A percentile compares a stretch with the other conserved stretches of the same genome.
Conservation (phyloP, 176 grass and related monocot species). For the Aegilops longissima region DNA sequence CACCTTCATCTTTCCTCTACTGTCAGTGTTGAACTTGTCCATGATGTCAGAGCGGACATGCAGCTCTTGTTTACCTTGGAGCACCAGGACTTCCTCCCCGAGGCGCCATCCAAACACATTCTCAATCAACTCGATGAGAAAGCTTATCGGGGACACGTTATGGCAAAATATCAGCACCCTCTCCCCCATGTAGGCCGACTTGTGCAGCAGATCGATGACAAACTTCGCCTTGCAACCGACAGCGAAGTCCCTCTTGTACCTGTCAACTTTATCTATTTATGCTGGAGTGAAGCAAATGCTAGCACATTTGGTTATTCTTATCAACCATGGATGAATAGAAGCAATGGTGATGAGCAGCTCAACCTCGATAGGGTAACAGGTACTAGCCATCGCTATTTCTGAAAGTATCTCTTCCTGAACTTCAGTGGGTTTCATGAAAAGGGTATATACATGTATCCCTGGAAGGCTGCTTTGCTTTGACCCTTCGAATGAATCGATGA, state of each 20-base stretch:
- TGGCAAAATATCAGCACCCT: slow-evolving; percentile 89
- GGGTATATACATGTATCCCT: slow-evolving; percentile 68
- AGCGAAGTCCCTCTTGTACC: slow-evolving; percentile 18
- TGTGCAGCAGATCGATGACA: slow-evolving; percentile 76
- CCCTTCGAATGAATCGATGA: slow-evolving; percentile 74
- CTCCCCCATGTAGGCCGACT: slow-evolving; percentile 68
- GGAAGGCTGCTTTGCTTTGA: slow-evolving; percentile 59
- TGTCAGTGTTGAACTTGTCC: slow-evolving; percentile 77
- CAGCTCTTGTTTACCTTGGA: slow-evolving; percentile 75
- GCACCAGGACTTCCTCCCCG: slow-evolving; percentile 73
- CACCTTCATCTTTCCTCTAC: slow-evolving; percentile 57
- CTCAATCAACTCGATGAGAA: slow-evolving; percentile 64
- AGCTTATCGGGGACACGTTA: slow-evolving; percentile 66
- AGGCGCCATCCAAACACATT: slow-evolving; percentile 56
- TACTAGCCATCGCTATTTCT: slow-evolving; percentile 36
- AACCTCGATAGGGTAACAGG: slow-evolving; percentile 46
- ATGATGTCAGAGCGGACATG: slow-evolving; percentile 56
- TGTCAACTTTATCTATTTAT: slow-evolving; percentile 45
- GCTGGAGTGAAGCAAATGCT: slow-evolving; percentile 49
- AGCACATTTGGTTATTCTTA: slow-evolving; percentile 48
- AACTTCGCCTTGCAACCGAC: slow-evolving; percentile 76
- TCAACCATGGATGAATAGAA: slow-evolving; percentile 80
- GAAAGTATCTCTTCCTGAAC: slow-evolving; percentile 60
- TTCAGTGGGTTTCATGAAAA: slow-evolving; percentile 64
- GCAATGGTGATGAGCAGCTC: slow-evolving; percentile 73